phyloP scores from a whole-genome alignment of 169 alveolate species.

The Plasmodium yoelii region DNA sequence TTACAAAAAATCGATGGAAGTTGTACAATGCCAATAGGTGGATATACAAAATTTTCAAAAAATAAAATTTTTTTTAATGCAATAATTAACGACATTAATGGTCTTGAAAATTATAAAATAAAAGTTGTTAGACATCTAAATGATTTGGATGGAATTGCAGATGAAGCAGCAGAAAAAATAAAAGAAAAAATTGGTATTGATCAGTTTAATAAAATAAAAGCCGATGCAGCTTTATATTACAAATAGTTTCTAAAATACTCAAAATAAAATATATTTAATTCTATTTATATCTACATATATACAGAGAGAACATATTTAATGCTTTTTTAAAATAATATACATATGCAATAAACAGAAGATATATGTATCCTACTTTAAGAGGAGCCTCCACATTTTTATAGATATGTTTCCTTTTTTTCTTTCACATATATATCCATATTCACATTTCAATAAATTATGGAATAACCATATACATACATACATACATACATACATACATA shows the following conservation, averaged over 20 bases:
- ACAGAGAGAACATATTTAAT: too few species aligned
- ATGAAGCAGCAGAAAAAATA: conserved; percentile 35
- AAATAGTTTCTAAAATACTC: background rate
- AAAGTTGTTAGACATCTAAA: conserved; percentile 5
- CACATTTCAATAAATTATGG: too few species aligned
- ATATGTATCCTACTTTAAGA: too few species aligned
- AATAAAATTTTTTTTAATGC: conserved; percentile 33
- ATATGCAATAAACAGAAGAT: too few species aligned
- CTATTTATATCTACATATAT: too few species aligned
- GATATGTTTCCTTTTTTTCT: too few species aligned
- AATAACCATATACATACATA: too few species aligned
- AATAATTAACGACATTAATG: conserved; percentile 62
- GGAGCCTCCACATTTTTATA: too few species aligned
- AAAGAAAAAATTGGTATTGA: conserved; percentile 53
- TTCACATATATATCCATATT: too few species aligned
- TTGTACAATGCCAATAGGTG: conserved; percentile 74
- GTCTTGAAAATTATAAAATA: conserved; percentile 30
- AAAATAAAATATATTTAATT: background rate
- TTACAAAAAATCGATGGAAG: conserved; percentile 61
- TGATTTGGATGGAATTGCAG: conserved; percentile 25
- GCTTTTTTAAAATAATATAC: too few species aligned
- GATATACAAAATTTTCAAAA: conserved; percentile 30
- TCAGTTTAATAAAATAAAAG: conserved; percentile 33
- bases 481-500: too few species aligned
- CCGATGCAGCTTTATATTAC: conserved; percentile 38